phyloP scores from a whole-genome alignment of 2,329 filamentous ascomycete species.

The Colletotrichum falcatum region DNA sequence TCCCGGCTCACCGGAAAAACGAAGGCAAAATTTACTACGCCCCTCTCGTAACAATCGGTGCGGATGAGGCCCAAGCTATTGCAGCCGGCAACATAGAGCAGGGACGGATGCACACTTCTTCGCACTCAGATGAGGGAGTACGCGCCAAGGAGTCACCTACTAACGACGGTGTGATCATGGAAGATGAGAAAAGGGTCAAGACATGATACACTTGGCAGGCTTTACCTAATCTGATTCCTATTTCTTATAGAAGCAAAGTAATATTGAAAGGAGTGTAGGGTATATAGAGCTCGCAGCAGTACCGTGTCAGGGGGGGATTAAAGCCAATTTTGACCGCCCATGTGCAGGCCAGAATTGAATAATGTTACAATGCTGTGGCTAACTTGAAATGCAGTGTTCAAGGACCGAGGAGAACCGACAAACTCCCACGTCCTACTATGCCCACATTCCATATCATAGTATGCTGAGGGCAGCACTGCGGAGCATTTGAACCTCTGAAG shows the following conservation, averaged over 20 bases:
- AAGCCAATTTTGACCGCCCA: too few relatives aligned
- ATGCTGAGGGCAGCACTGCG: too few relatives aligned
- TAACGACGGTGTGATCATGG: slow-evolving; percentile 11
- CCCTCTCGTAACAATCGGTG: slow-evolving; percentile 32
- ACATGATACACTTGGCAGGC: neutral
- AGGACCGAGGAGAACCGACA: too few relatives aligned
- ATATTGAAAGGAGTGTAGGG: neutral
- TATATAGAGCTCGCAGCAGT: too few relatives aligned
- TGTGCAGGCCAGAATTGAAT: too few relatives aligned
- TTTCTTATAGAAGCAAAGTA: neutral
- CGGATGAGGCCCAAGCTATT: slow-evolving; percentile 38
- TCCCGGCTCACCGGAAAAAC: slow-evolving; percentile 58
- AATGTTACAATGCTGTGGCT: too few relatives aligned
- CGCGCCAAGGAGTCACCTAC: slow-evolving; percentile 17
- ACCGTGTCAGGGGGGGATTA: too few relatives aligned
- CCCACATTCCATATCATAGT: too few relatives aligned
- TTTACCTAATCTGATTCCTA: neutral
- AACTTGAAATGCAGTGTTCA: too few relatives aligned
- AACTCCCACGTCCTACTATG: too few relatives aligned
- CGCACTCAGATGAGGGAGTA: slow-evolving; percentile 5
- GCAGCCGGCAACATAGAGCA: slow-evolving; percentile 27
- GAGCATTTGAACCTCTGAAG: too few relatives aligned
- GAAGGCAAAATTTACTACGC: slow-evolving; percentile 56
- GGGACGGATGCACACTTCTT: slow-evolving; percentile 3
- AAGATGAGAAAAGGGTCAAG: slow-evolving; percentile 4